These are phyloP conservation scores for Turritis glabra DNA, from an alignment of 345 rosid species.

Conservation along the genomic window DNA sequence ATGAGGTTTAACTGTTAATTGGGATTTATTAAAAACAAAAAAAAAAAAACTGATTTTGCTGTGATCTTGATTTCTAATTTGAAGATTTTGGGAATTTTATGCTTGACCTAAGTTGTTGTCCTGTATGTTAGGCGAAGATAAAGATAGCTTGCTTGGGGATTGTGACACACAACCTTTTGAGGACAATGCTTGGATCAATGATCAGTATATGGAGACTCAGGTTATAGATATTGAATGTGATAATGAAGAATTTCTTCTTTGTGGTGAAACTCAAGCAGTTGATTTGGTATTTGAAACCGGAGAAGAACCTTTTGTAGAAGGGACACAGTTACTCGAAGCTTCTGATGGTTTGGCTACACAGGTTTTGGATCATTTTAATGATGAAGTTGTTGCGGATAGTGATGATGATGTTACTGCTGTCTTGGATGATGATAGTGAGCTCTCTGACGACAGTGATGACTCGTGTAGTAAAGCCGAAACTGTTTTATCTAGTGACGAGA, in stretches of 20 bases:
- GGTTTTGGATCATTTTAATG: slow-evolving; percentile 26
- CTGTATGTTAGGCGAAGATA: slow-evolving; percentile 24
- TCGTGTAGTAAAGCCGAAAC: slow-evolving; percentile 21
- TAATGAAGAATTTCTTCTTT: slow-evolving; percentile 36
- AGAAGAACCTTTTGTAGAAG: slow-evolving; percentile 33
- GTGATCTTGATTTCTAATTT: not conserved
- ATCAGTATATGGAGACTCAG: slow-evolving; percentile 43
- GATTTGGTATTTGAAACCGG: slow-evolving; percentile 32
- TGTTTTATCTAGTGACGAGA: slow-evolving; percentile 33
- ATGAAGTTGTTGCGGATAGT: slow-evolving; percentile 35
- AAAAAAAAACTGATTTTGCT: not conserved
- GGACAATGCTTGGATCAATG: slow-evolving; percentile 23
- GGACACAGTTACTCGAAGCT: slow-evolving; percentile 20
- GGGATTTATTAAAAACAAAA: not conserved
- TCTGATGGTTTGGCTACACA: slow-evolving; percentile 41
- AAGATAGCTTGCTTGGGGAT: slow-evolving; percentile 18
- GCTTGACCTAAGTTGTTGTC: not conserved
- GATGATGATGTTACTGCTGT: slow-evolving; percentile 61
- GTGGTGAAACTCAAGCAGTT: slow-evolving; percentile 45
- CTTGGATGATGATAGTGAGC: slow-evolving; percentile 41
- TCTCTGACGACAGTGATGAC: slow-evolving; percentile 42
- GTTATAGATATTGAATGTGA: slow-evolving; percentile 35
- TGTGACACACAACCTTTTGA: slow-evolving; percentile 30
- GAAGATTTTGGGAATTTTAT: not conserved
- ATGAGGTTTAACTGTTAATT: not conserved